Evolutionary conservation across 2,329 filamentous ascomycete species (phyloP), one percentile per base, ranked within the genome.

Genomic region (Thyridium curvatum): DNA sequence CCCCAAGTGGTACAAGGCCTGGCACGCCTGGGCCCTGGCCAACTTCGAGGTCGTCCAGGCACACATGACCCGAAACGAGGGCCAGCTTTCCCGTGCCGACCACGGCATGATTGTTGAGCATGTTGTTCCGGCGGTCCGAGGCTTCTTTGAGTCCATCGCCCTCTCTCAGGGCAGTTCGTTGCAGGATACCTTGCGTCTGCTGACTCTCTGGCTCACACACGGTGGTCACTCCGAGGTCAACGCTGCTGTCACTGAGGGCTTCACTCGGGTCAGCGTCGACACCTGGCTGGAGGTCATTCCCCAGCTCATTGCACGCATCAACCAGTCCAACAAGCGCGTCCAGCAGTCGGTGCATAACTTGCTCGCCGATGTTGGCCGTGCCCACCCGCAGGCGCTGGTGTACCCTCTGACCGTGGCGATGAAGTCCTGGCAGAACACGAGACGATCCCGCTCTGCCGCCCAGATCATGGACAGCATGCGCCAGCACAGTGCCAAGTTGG

Each of bases 261-360:
- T 96, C 47, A 76, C 84, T 1, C 85, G 86, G 30, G 89, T 99
- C 48, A 95, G 86, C 54, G 86, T 98, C 40, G 93, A 99, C 61
- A 97, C 91, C 1, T 99, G 93, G 94, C 78, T 99, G 14, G 90
- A 97, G 55, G 94, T 98, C 37, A 96, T 97, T 47, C 93, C 93
- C 28, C 93, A 99, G 56, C 72, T 99, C 35, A 95, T 99, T 60
- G 93, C 93, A 26, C 81, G 93, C 43, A 97, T 99, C 67, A 98
- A 94, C 55, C 93, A 97, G 59, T 88, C 90, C 13, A 96, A 96
- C 60, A 76, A 79, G 48, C 78, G 87, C 17, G 90, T 98, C 9
- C 82, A 94, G 48, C 81, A 86, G 48, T 86, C 91, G 0, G 91
- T 98, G 37, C 93, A 98, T 58, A 88, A 93, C 42, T 70, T 99